phyloP scores from a whole-genome alignment of 495 filamentous ascomycete genomes.

The Penicillium herquei region DNA sequence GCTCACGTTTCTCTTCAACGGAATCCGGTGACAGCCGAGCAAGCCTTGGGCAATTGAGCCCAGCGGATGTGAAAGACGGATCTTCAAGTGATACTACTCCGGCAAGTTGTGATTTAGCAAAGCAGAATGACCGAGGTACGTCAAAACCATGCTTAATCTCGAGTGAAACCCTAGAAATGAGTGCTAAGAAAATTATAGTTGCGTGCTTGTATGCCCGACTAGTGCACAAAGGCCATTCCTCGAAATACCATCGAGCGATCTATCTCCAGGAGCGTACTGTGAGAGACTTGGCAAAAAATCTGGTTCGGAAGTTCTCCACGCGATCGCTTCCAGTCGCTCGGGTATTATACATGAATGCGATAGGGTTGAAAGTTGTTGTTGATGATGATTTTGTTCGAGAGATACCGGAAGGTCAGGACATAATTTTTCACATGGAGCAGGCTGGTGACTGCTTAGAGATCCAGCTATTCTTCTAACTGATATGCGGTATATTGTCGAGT shows the following conservation, averaged over 20 bases:
- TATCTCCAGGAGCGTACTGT: background rate
- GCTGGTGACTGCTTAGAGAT: no score
- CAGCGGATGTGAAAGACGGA: background rate
- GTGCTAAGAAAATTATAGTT: background rate
- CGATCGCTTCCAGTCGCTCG: background rate
- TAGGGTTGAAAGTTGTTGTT: background rate
- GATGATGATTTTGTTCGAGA: background rate
- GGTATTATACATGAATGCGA: background rate
- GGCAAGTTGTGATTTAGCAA: background rate
- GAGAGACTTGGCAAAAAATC: background rate
- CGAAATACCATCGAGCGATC: background rate
- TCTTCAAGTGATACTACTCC: background rate
- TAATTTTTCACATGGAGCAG: no score
- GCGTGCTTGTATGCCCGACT: background rate
- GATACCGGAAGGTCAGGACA: no score
- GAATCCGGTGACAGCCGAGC: background rate
- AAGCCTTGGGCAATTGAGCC: background rate
- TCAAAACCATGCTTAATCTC: background rate
- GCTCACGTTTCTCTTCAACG: background rate
- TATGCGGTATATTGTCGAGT: no score
- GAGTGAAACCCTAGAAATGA: background rate
- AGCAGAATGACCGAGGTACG: background rate
- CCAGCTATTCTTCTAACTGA: no score
- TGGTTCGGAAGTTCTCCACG: background rate
- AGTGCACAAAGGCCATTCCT: background rate